Evolutionary conservation across 164 flowering plant genomes (phyloP).

Genomic region (Stephania yunnanensis): DNA sequence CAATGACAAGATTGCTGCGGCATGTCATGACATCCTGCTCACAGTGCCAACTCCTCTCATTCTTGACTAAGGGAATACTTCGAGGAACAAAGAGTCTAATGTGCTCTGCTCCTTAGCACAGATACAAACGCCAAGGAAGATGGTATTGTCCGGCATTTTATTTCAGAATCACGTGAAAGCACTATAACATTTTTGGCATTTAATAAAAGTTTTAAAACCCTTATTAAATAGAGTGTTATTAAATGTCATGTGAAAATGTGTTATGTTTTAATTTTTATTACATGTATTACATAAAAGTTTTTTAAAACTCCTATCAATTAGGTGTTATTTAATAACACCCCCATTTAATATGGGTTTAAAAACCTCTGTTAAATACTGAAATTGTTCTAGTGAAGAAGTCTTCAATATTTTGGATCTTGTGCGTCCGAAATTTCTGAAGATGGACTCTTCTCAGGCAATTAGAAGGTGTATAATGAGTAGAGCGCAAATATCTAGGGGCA

Average conservation of each 20-base stretch:
- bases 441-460: slow-evolving; percentile 40
- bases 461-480: slow-evolving; percentile 59
- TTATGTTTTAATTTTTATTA: no score
- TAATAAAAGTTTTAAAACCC: no score
- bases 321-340: no score
- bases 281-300: no score
- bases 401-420: slow-evolving; percentile 84
- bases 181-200: no score
- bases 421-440: slow-evolving; percentile 64
- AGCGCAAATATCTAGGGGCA: slow-evolving; percentile 33
- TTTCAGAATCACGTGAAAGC: slow-evolving; percentile 90
- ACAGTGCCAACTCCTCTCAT: slow-evolving; percentile 64
- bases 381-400: no score
- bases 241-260: no score
- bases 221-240: no score
- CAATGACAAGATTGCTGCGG: slow-evolving; percentile 18
- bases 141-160: slow-evolving; percentile 92
- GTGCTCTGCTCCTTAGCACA: slow-evolving; percentile 54
- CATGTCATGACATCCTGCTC: slow-evolving; percentile 62
- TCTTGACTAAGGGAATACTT: slow-evolving; percentile 91
- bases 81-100: slow-evolving; percentile 71
- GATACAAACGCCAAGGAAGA: slow-evolving; percentile 69
- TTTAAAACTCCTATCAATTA: no score
- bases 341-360: no score
- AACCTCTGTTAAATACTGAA: no score